Conservation (phyloP, 2,329 filamentous ascomycete species). For the Microsporum canis region DNA sequence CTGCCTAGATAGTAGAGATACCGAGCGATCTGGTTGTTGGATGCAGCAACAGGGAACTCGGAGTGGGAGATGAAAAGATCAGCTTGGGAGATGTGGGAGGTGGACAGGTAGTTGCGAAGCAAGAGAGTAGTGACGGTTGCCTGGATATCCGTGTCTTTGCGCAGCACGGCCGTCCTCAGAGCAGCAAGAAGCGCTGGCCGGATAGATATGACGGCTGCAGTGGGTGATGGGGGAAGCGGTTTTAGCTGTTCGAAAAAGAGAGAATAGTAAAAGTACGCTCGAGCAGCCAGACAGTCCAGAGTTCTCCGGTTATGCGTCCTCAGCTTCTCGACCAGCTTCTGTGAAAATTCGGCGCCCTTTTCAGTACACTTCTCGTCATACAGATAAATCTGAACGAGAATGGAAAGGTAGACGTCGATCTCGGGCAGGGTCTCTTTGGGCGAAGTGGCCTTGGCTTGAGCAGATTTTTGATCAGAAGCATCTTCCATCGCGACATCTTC, state of each 20-base stretch:
- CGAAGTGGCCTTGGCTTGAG: conserved; percentile 26
- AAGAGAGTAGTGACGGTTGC: conserved; percentile 89
- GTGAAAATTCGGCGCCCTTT: conserved; percentile 73
- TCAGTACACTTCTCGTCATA: conserved; percentile 75
- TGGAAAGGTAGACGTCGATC: conserved; percentile 77
- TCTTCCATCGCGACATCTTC: conserved; percentile 59
- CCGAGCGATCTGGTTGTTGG: conserved; percentile 95
- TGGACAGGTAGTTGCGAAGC: conserved; percentile 89
- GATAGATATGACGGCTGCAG: conserved; percentile 76
- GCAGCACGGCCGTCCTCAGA: conserved; percentile 84
- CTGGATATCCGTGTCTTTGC: conserved; percentile 96
- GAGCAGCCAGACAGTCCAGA: conserved; percentile 82
- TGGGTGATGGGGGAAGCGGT: conserved; percentile 76
- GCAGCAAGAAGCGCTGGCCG: conserved; percentile 77
- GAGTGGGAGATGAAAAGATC: conserved; percentile 93
- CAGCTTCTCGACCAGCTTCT: conserved; percentile 69
- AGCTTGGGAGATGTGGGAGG: conserved; percentile 92
- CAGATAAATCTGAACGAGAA: conserved; percentile 75
- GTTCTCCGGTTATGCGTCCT: conserved; percentile 86
- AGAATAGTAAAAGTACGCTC: conserved; percentile 96
- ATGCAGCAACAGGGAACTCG: conserved; percentile 83
- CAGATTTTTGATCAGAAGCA: conserved; percentile 41
- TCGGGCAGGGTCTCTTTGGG: conserved; percentile 71
- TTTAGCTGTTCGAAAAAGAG: conserved; percentile 87
- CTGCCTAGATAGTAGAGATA: conserved; percentile 96